These are phyloP conservation scores for Rhododendron griersonianum DNA, from an alignment of 148 eudicot genomes.

Conservation along the genomic window DNA sequence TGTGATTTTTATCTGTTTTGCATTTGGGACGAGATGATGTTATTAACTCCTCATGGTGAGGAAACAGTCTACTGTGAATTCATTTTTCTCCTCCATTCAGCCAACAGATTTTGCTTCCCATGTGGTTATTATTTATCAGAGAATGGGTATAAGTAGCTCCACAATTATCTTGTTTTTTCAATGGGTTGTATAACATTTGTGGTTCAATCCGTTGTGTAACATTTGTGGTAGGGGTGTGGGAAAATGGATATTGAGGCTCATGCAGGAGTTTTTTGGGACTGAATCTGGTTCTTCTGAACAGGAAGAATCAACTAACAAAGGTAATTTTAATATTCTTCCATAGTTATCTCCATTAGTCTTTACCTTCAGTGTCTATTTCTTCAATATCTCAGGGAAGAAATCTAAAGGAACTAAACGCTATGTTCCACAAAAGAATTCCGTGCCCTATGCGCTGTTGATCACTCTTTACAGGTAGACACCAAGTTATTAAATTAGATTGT, in stretches of 20 bases:
- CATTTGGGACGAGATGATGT: background rate
- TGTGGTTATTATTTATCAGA: background rate
- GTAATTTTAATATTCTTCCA: constrained; percentile 26
- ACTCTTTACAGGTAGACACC: constrained; percentile 65
- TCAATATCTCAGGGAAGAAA: constrained; percentile 45
- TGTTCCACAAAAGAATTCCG: constrained; percentile 86
- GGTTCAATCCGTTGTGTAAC: background rate
- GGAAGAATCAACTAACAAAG: constrained; percentile 41
- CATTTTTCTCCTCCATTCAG: background rate
- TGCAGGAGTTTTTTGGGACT: constrained; percentile 60
- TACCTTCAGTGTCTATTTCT: background rate
- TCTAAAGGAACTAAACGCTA: constrained; percentile 44
- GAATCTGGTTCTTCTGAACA: constrained; percentile 36
- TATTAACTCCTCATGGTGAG: background rate
- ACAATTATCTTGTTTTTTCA: background rate
- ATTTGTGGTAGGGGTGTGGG: constrained; percentile 72
- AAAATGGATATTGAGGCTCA: constrained; percentile 69
- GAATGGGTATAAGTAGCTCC: background rate
- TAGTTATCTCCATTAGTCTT: background rate
- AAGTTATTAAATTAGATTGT: background rate
- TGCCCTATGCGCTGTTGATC: constrained; percentile 76
- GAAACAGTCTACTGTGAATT: background rate
- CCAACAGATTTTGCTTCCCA: background rate
- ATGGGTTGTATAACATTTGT: constrained; percentile 12
- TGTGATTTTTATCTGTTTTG: background rate